A percentile compares a stretch with the other conserved stretches of the same genome.
These are phyloP conservation scores for Cruciata laevipes DNA, from an alignment of 257 asterid species.

Conservation along the genomic window DNA sequence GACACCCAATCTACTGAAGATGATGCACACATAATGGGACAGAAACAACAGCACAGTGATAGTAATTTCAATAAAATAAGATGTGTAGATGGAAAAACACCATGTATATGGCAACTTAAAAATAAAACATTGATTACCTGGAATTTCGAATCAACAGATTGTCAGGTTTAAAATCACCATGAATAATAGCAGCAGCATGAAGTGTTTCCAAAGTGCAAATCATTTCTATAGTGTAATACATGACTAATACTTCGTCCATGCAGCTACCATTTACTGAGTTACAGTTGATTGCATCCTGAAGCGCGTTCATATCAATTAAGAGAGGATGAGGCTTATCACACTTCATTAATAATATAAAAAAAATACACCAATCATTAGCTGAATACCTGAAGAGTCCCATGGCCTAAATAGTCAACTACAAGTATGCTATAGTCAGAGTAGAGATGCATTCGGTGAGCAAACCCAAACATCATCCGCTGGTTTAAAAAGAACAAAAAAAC, in stretches of 20 bases:
- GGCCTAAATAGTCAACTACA: slow-evolving; percentile 65
- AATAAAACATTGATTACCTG: slow-evolving; percentile 42
- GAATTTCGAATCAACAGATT: slow-evolving; percentile 85
- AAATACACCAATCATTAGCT: slow-evolving; percentile 18
- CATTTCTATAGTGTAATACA: slow-evolving; percentile 93
- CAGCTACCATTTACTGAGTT: slow-evolving; percentile 51
- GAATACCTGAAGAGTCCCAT: slow-evolving; percentile 93
- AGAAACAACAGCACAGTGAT: background rate
- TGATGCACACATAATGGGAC: background rate
- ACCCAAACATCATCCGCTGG: slow-evolving; percentile 81
- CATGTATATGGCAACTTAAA: background rate
- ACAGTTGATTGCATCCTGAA: slow-evolving; percentile 86
- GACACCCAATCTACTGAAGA: background rate
- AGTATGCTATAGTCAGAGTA: slow-evolving; percentile 87
- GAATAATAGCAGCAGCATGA: slow-evolving; percentile 64
- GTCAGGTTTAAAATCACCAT: slow-evolving; percentile 97
- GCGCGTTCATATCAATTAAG: slow-evolving; percentile 18
- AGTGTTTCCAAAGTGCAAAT: slow-evolving; percentile 73
- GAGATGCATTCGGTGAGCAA: slow-evolving; percentile 85
- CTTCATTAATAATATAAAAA: background rate
- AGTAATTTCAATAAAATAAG: background rate
- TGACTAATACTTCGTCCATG: slow-evolving; percentile 87
- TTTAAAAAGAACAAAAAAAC: slow-evolving; percentile 15
- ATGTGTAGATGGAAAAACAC: background rate
- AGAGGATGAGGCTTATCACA: slow-evolving; percentile 8